Evolutionary conservation across 805 yeast species (phyloP), one percentile per base, ranked within the genome.

Genomic region (Ogataea nakhonphanomensis): DNA sequence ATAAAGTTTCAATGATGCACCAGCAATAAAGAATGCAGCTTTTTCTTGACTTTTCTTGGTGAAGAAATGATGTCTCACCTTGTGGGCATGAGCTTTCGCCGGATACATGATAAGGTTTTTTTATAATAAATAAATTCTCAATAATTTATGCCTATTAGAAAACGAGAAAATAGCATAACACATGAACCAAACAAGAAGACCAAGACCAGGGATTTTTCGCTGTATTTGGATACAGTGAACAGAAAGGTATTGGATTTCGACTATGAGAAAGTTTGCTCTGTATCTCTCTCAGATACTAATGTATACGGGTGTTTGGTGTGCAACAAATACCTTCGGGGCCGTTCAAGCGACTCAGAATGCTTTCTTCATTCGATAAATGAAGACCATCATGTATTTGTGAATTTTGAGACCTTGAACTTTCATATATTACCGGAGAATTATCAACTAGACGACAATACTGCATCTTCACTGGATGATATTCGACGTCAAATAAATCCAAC

Each of bases 271-370:
- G 59, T 75, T 1, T 86, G 95, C 58, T 69, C 77, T 30, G 74
- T 81, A 0, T 73, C 88, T 0, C 64, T 84, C 15, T 70, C 86
- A 1, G 71, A 67, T 27, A 64, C 72, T 14, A 81, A 83, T 51
- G 73, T 85, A 1, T 83, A 84, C 52, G 78, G 85, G 24, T 86
- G 95, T 54, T 61, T 86, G 14, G 71, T 71, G 0, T 86, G 95
- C 61, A 91, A 90, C 25, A 79, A 74, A 51, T 86, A 78, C 59
- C 72, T 77, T 38, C 81, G 79, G 49, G 95, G 95, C 1, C 67
- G 88, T 17, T 73, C 78, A 1, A 65, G 61, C 41, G 57, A 73
- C n/a, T 76, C 90, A 0, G 79, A 79, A 15, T 89, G 90, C 0
- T 82, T 78, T 51, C 54, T 66, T 11, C 95, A 86, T 57, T 72